A percentile compares a stretch with the other conserved stretches of the same genome.
phyloP scores from a whole-genome alignment of 257 asterid genomes.

The Mitragyna speciosa region DNA sequence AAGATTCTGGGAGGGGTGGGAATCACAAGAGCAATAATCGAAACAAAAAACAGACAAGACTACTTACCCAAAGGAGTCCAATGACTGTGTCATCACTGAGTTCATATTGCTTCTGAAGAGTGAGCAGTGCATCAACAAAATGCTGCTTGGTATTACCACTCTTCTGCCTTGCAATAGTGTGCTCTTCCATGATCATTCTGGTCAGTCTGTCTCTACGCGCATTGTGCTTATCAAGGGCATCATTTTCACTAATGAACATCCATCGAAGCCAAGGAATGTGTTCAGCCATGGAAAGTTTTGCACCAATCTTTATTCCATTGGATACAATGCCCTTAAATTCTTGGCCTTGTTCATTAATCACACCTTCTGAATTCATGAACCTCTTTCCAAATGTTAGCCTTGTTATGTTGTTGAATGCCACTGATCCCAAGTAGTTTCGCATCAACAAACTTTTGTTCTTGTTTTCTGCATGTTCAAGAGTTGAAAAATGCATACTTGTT shows the following conservation, averaged over 20 bases:
- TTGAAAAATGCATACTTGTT: neutral
- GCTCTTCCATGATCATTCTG: constrained; percentile 76
- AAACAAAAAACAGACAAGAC: neutral
- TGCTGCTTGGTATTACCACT: constrained; percentile 75
- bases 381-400: constrained; percentile 75
- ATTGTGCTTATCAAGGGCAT: constrained; percentile 47
- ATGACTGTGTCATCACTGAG: constrained; percentile 65
- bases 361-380: constrained; percentile 59
- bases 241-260: constrained; percentile 51
- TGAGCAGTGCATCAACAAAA: constrained; percentile 74
- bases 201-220: constrained; percentile 51
- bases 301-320: constrained; percentile 50
- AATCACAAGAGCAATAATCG: neutral
- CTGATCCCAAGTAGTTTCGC: constrained; percentile 63
- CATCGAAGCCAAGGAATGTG: constrained; percentile 60
- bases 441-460: constrained; percentile 53
- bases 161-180: constrained; percentile 53
- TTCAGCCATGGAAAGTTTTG: constrained; percentile 56
- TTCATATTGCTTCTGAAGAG: constrained; percentile 70
- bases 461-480: constrained; percentile 37
- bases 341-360: constrained; percentile 59
- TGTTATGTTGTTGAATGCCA: constrained; percentile 83
- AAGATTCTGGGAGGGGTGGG: neutral
- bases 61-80: constrained; percentile 79
- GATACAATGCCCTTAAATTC: constrained; percentile 65